A percentile compares a stretch with the other conserved stretches of the same genome.
Evolutionary conservation across 2,329 filamentous ascomycete genomes (phyloP).

Genomic region (Pseudogymnoascus sp.): DNA sequence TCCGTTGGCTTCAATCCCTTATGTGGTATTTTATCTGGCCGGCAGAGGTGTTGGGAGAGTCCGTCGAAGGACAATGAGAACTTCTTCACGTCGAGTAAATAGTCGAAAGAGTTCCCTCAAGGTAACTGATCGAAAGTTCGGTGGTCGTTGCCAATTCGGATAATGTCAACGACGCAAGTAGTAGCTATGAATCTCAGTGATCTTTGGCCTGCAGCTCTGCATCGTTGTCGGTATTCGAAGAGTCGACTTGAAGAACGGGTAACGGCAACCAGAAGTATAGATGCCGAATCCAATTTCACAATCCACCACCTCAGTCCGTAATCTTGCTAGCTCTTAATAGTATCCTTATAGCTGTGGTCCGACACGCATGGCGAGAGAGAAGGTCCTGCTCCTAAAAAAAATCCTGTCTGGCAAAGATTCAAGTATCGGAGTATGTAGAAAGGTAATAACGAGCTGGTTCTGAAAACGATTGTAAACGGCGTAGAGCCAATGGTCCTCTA

Average conservation of each 20-base stretch:
- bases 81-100: not conserved
- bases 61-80: not conserved
- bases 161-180: not conserved
- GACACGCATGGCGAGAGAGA: not conserved
- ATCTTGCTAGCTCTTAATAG: not conserved
- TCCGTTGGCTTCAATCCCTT: slow-evolving; percentile 1
- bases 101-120: not conserved
- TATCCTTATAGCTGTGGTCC: not conserved
- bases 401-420: not conserved
- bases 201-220: not conserved
- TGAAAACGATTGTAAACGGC: slow-evolving; percentile 2
- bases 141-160: not conserved
- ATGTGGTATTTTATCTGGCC: not conserved
- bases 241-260: not conserved
- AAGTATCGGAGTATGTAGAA: not conserved
- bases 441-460: not conserved
- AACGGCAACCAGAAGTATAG: not conserved
- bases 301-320: not conserved
- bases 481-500: not conserved
- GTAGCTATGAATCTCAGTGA: not conserved
- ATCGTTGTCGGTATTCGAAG: not conserved
- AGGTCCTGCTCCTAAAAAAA: slow-evolving; percentile 3
- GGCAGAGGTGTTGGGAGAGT: not conserved
- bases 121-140: not conserved
- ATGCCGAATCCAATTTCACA: slow-evolving; percentile 1